Conservation (phyloP, 2,329 filamentous ascomycete species). For the Cordyceps farinosa region DNA sequence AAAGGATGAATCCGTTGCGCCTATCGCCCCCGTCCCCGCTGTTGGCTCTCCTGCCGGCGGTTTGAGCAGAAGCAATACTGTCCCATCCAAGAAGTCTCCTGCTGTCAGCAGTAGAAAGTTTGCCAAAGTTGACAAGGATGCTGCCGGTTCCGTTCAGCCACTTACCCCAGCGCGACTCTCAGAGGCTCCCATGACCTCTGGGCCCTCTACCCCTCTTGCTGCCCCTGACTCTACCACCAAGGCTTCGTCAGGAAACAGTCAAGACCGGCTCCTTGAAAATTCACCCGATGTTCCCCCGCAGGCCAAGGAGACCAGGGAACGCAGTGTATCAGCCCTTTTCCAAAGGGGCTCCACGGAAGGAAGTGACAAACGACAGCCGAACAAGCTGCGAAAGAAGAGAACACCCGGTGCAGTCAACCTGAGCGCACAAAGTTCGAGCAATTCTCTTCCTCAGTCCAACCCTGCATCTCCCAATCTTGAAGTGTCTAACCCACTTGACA, state of each 20-base stretch:
- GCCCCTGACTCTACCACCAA: not conserved
- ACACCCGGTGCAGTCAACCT: conserved; percentile 72
- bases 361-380: conserved; percentile 69
- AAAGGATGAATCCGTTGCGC: conserved; percentile 68
- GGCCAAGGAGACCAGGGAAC: conserved; percentile 54
- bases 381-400: conserved; percentile 87
- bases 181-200: conserved; percentile 21
- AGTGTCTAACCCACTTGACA: conserved; percentile 45
- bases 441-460: conserved; percentile 58
- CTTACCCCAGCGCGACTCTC: conserved; percentile 31
- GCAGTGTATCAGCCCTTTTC: conserved; percentile 66
- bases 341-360: conserved; percentile 61
- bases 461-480: conserved; percentile 47
- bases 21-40: conserved; percentile 57
- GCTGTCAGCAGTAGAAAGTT: conserved; percentile 66
- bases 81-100: conserved; percentile 87
- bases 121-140: conserved; percentile 37
- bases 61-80: conserved; percentile 73
- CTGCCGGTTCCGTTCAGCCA: conserved; percentile 36
- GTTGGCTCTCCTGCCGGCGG: conserved; percentile 52
- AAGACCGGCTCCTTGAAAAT: conserved; percentile 45
- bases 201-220: not conserved
- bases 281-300: conserved; percentile 43
- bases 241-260: conserved; percentile 40
- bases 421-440: conserved; percentile 86